Percentiles rank a stretch among this genome's conserved stretches.
Conservation (phyloP, 169 alveolate species). For the Eimeria zaria region DNA sequence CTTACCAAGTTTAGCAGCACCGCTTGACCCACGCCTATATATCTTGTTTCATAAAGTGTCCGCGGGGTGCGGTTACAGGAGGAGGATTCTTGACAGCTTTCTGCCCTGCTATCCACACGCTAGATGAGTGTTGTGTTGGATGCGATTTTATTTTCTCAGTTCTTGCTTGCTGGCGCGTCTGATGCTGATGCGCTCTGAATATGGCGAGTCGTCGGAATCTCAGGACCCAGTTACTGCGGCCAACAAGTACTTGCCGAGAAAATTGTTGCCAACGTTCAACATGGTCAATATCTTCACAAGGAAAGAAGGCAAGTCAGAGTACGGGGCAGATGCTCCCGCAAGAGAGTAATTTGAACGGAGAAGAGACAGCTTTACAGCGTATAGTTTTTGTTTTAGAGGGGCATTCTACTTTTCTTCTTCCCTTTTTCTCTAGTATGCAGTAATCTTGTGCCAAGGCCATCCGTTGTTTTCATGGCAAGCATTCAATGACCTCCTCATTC, state of each 20-base stretch:
- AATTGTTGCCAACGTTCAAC: slow-evolving; percentile 37
- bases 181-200: slow-evolving; percentile 54
- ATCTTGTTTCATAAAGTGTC: not conserved
- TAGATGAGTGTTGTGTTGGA: not conserved
- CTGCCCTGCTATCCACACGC: not conserved
- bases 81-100: not conserved
- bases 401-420: not conserved
- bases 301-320: slow-evolving; percentile 23
- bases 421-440: not conserved
- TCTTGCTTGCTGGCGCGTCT: slow-evolving; percentile 68
- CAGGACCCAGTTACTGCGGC: slow-evolving; percentile 43
- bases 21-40: not conserved
- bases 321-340: not conserved
- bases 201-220: slow-evolving; percentile 12
- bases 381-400: not conserved
- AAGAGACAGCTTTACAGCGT: not conserved
- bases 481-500: not conserved
- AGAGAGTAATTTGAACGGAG: not conserved
- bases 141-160: not conserved
- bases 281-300: slow-evolving; percentile 59
- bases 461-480: not conserved
- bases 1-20: not conserved
- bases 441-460: not conserved
- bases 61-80: not conserved
- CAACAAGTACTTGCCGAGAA: slow-evolving; percentile 29